phyloP scores from a whole-genome alignment of 176 grass and related monocot species.

The Elymus sibiricus region DNA sequence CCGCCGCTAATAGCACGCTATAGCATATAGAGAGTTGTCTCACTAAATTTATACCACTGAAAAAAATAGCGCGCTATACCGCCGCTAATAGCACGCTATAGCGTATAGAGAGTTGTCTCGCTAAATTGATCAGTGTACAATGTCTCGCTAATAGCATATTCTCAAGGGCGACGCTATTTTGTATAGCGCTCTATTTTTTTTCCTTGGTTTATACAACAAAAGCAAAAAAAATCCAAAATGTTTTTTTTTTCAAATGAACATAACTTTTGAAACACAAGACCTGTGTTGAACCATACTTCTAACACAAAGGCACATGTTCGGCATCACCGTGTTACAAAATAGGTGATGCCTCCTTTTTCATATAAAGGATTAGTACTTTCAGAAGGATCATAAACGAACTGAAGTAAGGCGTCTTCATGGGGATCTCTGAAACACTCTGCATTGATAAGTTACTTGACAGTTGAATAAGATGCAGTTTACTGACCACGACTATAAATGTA shows the following conservation, averaged over 20 bases:
- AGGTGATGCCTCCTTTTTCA: neutral
- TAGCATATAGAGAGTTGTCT: no score
- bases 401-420: neutral
- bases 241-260: neutral
- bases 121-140: no score
- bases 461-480: constrained; percentile 16
- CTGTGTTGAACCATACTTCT: neutral
- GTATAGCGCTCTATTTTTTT: no score
- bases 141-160: no score
- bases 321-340: neutral
- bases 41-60: no score
- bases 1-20: no score
- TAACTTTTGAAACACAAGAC: constrained; percentile 20
- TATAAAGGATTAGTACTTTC: neutral
- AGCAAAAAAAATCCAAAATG: neutral
- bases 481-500: constrained; percentile 8
- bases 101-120: no score
- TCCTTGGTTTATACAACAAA: neutral
- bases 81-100: no score
- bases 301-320: neutral
- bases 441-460: neutral
- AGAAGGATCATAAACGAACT: neutral
- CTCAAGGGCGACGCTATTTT: no score
- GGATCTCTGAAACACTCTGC: neutral
- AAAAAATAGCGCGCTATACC: no score